Evolutionary conservation across 192 early-diverging fungal genomes (phyloP).

Genomic region (Coemansia nantahalensis): DNA sequence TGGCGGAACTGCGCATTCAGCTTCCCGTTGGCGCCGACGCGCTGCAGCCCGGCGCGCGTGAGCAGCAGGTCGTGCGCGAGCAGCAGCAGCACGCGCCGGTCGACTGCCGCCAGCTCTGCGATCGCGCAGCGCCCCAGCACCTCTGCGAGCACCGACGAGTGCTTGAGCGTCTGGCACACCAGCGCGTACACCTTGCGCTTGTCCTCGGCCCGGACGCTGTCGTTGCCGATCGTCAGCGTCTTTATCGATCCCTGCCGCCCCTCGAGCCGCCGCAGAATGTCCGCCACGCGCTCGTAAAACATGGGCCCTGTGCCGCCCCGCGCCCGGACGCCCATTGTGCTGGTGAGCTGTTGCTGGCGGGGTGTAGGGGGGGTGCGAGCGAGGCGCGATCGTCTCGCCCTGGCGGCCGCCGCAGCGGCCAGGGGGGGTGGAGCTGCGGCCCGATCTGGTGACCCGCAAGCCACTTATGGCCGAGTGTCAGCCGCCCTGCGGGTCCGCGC

Average conservation of each 20-base stretch:
- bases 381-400: too few relatives aligned
- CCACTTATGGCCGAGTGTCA: too few relatives aligned
- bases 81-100: constrained; percentile 55
- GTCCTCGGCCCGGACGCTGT: constrained; percentile 54
- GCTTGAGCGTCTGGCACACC: constrained; percentile 90
- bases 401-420: too few relatives aligned
- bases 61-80: constrained; percentile 89
- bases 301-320: neutral
- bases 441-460: too few relatives aligned
- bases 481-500: too few relatives aligned
- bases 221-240: constrained; percentile 66
- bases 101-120: constrained; percentile 37
- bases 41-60: too few relatives aligned
- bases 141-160: constrained; percentile 23
- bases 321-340: neutral
- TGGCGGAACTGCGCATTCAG: constrained; percentile 66
- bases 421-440: too few relatives aligned
- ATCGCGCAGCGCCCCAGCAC: constrained; percentile 24
- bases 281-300: constrained; percentile 73
- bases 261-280: constrained; percentile 70
- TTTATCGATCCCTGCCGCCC: constrained; percentile 77
- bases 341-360: neutral
- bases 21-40: constrained; percentile 51
- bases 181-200: constrained; percentile 89
- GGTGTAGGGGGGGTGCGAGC: too few relatives aligned